A percentile compares a stretch with the other conserved stretches of the same genome.
These are phyloP conservation scores for Phoma sp. DNA, from an alignment of 2,329 filamentous ascomycete species.

Conservation along the genomic window DNA sequence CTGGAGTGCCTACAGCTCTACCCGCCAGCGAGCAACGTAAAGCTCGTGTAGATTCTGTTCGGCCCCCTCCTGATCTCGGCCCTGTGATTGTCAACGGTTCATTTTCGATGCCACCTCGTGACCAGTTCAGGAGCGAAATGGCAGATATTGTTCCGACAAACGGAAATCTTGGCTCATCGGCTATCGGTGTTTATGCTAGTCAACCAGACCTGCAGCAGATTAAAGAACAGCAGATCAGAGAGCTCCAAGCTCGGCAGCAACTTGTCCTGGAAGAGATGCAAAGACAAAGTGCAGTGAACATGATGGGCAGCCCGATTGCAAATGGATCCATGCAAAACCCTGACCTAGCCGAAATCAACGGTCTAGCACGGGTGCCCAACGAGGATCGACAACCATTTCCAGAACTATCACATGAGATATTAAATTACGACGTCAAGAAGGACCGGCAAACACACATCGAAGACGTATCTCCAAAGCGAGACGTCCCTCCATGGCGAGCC, in stretches of 20 bases:
- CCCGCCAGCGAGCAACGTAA: constrained; percentile 29
- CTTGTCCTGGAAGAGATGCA: constrained; percentile 42
- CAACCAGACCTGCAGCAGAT: constrained; percentile 34
- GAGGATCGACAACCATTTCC: constrained; percentile 38
- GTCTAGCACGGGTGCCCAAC: constrained; percentile 29
- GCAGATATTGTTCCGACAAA: constrained; percentile 29
- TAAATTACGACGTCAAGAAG: constrained; percentile 35
- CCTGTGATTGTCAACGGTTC: constrained; percentile 52
- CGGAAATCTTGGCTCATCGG: constrained; percentile 19
- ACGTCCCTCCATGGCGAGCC: constrained; percentile 38
- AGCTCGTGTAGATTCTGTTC: constrained; percentile 37
- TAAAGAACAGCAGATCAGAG: constrained; percentile 34
- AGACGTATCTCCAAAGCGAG: constrained; percentile 40
- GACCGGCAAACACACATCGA: constrained; percentile 31
- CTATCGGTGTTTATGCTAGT: constrained; percentile 35
- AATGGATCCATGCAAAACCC: constrained; percentile 36
- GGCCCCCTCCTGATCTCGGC: constrained; percentile 38
- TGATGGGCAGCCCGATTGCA: constrained; percentile 26
- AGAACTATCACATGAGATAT: constrained; percentile 34
- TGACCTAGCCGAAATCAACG: constrained; percentile 27
- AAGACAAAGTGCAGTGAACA: constrained; percentile 35
- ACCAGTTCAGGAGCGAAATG: constrained; percentile 34
- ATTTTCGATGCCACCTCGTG: constrained; percentile 39
- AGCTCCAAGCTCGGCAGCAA: constrained; percentile 40
- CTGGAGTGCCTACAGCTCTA: constrained; percentile 24